Conservation (phyloP, 2,329 filamentous ascomycete genomes). For the Trichoderma guizhouense region DNA sequence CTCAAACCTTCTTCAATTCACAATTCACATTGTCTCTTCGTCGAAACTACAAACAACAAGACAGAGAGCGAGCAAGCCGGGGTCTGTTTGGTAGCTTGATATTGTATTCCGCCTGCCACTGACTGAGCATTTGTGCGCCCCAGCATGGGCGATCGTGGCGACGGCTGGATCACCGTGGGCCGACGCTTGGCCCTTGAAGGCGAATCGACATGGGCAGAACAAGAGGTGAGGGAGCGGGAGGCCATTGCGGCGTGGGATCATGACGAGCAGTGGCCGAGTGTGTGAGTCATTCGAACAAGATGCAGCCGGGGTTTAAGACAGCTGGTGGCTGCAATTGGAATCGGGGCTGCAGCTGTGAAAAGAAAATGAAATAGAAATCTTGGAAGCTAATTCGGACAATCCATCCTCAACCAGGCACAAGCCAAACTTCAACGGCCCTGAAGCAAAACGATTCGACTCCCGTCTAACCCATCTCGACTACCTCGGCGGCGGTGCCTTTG, state of each 20-base stretch:
- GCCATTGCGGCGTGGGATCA: slow-evolving; percentile 32
- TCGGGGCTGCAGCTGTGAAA: background rate
- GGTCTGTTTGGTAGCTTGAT: background rate
- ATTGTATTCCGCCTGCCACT: background rate
- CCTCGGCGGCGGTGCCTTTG: slow-evolving; percentile 44
- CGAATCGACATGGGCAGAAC: slow-evolving; percentile 27
- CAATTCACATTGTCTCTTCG: background rate
- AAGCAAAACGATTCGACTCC: slow-evolving; percentile 35
- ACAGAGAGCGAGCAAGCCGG: background rate
- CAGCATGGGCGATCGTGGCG: slow-evolving; percentile 30
- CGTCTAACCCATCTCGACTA: slow-evolving; percentile 32
- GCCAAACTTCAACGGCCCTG: slow-evolving; percentile 29
- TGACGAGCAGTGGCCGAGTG: slow-evolving; percentile 34
- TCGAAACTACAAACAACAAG: background rate
- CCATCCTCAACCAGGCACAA: slow-evolving; percentile 26
- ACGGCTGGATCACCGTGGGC: slow-evolving; percentile 35
- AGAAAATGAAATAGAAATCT: background rate
- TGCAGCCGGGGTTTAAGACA: background rate
- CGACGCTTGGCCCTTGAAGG: slow-evolving; percentile 23
- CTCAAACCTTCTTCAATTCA: background rate
- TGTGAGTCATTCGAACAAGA: slow-evolving; percentile 26
- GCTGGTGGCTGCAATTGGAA: background rate
- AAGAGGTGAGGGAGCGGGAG: slow-evolving; percentile 30
- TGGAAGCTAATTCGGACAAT: background rate
- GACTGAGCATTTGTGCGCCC: background rate